Conservation (phyloP, 768 basidiomycete species). For the Pulveroboletus frians region DNA sequence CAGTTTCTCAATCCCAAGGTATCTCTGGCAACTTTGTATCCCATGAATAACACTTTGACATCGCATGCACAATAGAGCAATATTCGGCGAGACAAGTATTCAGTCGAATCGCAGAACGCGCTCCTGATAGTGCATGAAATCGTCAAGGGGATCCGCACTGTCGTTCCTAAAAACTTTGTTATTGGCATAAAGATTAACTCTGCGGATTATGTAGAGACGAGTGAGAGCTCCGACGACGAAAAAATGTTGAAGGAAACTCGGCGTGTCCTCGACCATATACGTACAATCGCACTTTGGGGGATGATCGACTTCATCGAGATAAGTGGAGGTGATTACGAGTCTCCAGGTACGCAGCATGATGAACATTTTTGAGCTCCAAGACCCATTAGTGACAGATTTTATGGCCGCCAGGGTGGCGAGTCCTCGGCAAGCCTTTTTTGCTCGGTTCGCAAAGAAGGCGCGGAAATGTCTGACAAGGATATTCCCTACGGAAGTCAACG, state of each 20-base stretch:
- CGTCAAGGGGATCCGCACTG: constrained; percentile 48
- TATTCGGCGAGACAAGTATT: constrained; percentile 57
- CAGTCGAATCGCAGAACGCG: constrained; percentile 35
- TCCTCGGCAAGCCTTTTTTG: constrained; percentile 67
- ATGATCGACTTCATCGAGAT: constrained; percentile 81
- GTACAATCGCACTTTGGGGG: constrained; percentile 56
- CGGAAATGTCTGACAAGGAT: constrained; percentile 40
- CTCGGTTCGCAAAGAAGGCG: constrained; percentile 57
- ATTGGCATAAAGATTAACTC: constrained; percentile 79
- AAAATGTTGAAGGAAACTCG: constrained; percentile 23
- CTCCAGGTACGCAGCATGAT: constrained; percentile 46
- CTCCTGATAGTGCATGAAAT: constrained; percentile 59
- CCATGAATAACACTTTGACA: constrained; percentile 17
- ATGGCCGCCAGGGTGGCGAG: constrained; percentile 25
- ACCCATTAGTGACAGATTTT: constrained; percentile 36
- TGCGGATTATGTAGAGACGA: constrained; percentile 57
- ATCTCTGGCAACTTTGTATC: not conserved
- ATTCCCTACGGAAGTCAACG: constrained; percentile 16
- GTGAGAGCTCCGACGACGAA: constrained; percentile 26
- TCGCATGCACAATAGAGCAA: constrained; percentile 37
- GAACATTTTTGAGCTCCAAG: not conserved
- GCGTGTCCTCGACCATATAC: constrained; percentile 57
- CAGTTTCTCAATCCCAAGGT: constrained; percentile 78
- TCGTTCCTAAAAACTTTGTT: constrained; percentile 54
- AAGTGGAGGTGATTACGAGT: constrained; percentile 83